Conservation (phyloP, 2,329 filamentous ascomycete species). For the Penicillium brevicompactum region DNA sequence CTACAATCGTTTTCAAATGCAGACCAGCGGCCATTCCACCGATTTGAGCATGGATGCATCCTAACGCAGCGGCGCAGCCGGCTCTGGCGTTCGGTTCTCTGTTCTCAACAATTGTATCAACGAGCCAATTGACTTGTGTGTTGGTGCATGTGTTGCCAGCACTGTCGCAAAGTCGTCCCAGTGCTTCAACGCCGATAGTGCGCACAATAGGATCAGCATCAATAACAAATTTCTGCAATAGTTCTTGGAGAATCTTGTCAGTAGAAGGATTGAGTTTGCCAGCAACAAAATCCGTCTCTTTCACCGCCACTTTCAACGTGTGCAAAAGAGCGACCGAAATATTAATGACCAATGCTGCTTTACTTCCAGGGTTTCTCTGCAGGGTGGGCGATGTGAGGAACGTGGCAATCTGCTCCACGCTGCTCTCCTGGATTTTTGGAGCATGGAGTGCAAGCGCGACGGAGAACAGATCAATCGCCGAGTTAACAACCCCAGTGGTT, state of each 20-base stretch:
- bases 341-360: conserved; percentile 89
- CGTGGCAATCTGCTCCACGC: conserved; percentile 88
- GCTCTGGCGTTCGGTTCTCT: conserved; percentile 90
- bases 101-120: conserved; percentile 93
- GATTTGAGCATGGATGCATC: conserved; percentile 90
- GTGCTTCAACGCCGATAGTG: conserved; percentile 78
- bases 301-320: conserved; percentile 79
- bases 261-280: conserved; percentile 77
- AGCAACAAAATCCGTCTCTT: conserved; percentile 71
- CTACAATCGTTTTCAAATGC: conserved; percentile 95
- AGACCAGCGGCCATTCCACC: conserved; percentile 97
- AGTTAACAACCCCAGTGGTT: conserved; percentile 89
- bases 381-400: conserved; percentile 80
- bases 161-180: conserved; percentile 80
- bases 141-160: conserved; percentile 90
- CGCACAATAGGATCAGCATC: conserved; percentile 85
- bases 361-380: conserved; percentile 83
- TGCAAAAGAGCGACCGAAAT: conserved; percentile 78
- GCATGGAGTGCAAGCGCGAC: conserved; percentile 87
- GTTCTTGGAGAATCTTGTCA: conserved; percentile 67
- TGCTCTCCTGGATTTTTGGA: conserved; percentile 91
- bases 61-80: conserved; percentile 90
- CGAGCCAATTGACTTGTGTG: conserved; percentile 82
- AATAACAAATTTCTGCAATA: conserved; percentile 79
- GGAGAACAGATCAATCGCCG: conserved; percentile 90